These are phyloP conservation scores for Leccinum uliginosum DNA, from an alignment of 768 basidiomycete species.

Conservation along the genomic window DNA sequence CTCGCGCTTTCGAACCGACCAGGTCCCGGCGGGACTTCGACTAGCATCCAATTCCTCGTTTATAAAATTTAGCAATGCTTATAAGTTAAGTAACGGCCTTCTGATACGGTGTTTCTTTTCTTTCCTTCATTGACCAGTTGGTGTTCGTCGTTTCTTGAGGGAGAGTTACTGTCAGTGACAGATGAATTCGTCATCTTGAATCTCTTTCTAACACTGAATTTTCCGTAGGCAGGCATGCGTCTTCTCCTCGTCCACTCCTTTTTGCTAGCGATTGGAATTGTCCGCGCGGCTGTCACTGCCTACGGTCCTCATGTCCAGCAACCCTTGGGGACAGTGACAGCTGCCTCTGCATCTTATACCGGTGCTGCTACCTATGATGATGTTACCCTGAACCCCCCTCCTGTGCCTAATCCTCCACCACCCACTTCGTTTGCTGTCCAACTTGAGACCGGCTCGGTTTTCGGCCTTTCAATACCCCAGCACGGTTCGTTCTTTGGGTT, in stretches of 20 bases:
- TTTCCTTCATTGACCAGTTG: no score
- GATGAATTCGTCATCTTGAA: neutral
- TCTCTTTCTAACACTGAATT: neutral
- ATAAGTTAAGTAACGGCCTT: neutral
- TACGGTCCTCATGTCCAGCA: conserved; percentile 24
- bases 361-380: conserved; percentile 50
- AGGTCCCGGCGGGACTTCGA: no score
- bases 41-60: no score
- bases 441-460: conserved; percentile 30
- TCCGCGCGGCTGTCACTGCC: conserved; percentile 10
- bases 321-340: conserved; percentile 28
- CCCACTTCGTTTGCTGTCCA: conserved; percentile 40
- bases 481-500: conserved; percentile 68
- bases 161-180: neutral
- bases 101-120: neutral
- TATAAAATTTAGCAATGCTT: neutral
- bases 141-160: neutral
- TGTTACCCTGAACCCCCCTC: conserved; percentile 45
- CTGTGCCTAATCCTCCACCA: conserved; percentile 42
- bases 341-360: conserved; percentile 39
- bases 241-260: conserved; percentile 24
- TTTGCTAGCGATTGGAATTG: conserved; percentile 9
- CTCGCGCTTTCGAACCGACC: no score
- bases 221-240: conserved; percentile 12
- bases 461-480: conserved; percentile 38